Evolutionary conservation across 192 early-diverging fungal genomes (phyloP).

Genomic region (Backusella luteola): DNA sequence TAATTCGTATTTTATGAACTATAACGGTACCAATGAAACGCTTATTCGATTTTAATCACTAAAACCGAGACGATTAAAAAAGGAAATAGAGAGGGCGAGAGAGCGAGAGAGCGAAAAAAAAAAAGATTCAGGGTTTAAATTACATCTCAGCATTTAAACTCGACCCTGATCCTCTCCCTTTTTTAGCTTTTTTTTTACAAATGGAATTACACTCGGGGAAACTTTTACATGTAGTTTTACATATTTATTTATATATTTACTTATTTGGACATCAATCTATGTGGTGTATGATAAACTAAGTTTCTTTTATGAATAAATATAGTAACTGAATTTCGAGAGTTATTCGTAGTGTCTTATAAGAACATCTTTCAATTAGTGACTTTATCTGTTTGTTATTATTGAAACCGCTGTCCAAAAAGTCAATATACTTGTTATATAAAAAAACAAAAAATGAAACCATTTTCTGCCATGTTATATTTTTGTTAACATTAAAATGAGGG

Average conservation of each 20-base stretch:
- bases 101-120: too few relatives aligned
- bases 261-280: neutral
- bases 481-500: too few relatives aligned
- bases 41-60: neutral
- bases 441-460: too few relatives aligned
- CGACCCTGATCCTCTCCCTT: neutral
- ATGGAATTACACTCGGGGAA: neutral
- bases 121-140: neutral
- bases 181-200: neutral
- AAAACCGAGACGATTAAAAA: neutral
- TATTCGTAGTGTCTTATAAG: too few relatives aligned
- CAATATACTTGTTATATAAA: too few relatives aligned
- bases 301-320: too few relatives aligned
- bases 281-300: too few relatives aligned
- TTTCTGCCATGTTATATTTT: too few relatives aligned
- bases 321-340: too few relatives aligned
- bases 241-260: neutral
- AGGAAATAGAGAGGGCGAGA: neutral
- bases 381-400: too few relatives aligned
- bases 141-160: neutral
- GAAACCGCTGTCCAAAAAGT: too few relatives aligned
- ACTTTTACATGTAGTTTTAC: neutral
- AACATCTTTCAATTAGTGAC: too few relatives aligned
- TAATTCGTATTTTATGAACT: neutral
- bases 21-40: neutral